phyloP scores from a whole-genome alignment of 495 filamentous ascomycete species.

The Neurospora tetraspora region DNA sequence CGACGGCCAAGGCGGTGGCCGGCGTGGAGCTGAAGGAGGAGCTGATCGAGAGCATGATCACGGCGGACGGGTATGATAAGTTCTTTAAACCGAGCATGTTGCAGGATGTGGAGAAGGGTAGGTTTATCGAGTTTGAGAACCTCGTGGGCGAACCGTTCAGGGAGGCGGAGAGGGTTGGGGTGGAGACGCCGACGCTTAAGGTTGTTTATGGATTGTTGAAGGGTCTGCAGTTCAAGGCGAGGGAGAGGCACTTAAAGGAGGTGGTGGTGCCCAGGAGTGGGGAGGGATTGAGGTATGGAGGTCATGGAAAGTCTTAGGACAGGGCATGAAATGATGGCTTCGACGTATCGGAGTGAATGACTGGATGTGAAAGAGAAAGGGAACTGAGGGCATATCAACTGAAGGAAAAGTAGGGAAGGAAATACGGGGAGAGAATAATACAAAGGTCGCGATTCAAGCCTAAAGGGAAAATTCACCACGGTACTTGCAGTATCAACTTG shows the following conservation, averaged over 20 bases:
- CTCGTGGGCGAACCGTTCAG: conserved; percentile 43
- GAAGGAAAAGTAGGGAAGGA: no score
- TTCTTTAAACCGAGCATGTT: conserved; percentile 39
- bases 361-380: no score
- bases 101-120: conserved; percentile 37
- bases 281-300: conserved; percentile 8
- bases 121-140: conserved; percentile 44
- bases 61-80: conserved; percentile 26
- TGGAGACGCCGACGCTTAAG: conserved; percentile 35
- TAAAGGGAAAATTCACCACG: not conserved
- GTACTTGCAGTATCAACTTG: not conserved
- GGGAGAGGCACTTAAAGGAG: conserved; percentile 23
- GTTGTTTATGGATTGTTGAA: conserved; percentile 34
- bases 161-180: conserved; percentile 32
- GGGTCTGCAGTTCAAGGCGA: conserved; percentile 31
- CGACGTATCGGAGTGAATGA: not conserved
- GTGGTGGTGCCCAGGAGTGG: not conserved
- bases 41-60: conserved; percentile 25
- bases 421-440: no score
- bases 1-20: conserved; percentile 6
- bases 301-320: not conserved
- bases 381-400: not conserved
- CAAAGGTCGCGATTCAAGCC: not conserved
- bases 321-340: not conserved
- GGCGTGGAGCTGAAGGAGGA: conserved; percentile 27